phyloP scores from a whole-genome alignment of 192 early-diverging fungal species.

The Backusella australiensis region DNA sequence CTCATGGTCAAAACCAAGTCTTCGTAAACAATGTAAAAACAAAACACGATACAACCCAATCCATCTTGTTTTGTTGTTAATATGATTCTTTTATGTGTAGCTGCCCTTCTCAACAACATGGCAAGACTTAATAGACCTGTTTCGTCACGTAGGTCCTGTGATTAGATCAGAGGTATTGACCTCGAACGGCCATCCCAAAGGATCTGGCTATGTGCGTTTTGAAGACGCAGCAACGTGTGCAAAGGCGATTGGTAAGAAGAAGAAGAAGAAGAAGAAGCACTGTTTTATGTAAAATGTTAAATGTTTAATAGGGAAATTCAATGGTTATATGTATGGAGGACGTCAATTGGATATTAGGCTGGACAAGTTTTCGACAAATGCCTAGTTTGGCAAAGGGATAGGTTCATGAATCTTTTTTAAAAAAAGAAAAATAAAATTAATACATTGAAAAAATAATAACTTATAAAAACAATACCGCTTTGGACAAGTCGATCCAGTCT shows the following conservation, averaged over 20 bases:
- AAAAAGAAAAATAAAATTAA: conserved; percentile 4
- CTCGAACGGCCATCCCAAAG: conserved; percentile 48
- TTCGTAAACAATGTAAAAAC: conserved; percentile 42
- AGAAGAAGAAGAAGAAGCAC: not conserved
- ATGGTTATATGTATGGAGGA: conserved; percentile 53
- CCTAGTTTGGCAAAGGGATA: not conserved
- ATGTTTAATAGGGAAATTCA: conserved; percentile 40
- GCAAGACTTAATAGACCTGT: conserved; percentile 57
- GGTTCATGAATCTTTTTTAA: not conserved
- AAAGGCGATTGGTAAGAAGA: conserved; percentile 44
- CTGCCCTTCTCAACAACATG: conserved; percentile 57
- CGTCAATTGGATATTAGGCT: conserved; percentile 43
- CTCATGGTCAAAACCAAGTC: conserved; percentile 38
- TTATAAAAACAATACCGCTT: not conserved
- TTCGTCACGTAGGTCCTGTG: conserved; percentile 48
- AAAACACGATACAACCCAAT: no score
- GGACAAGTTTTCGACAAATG: conserved; percentile 18
- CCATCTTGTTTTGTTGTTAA: not conserved
- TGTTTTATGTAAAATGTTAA: not conserved
- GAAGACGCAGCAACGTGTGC: conserved; percentile 46
- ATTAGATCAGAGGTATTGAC: conserved; percentile 46
- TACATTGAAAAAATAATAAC: not conserved
- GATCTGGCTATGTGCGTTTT: conserved; percentile 55
- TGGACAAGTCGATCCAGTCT: conserved; percentile 5
- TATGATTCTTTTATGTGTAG: conserved; percentile 17